Conservation (phyloP, 352 stramenopile genomes). For the Globisporangium acanthophoron region DNA sequence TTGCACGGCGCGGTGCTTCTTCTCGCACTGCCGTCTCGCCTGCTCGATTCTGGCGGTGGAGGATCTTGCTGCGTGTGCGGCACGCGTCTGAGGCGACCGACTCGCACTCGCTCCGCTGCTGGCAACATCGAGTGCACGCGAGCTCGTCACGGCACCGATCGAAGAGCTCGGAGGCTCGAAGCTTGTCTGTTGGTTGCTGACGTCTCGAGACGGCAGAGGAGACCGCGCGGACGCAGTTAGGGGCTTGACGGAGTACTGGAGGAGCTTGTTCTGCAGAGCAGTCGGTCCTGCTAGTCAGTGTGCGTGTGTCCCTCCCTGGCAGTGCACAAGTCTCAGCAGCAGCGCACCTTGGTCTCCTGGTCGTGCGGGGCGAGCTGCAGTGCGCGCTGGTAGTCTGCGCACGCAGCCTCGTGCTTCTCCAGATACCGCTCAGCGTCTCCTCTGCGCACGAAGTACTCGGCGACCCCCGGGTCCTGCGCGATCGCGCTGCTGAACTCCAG, state of each 20-base stretch:
- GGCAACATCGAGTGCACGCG: conserved; percentile 11
- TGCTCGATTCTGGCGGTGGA: conserved; percentile 18
- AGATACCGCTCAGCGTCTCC: conserved; percentile 72
- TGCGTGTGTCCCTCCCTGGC: not conserved
- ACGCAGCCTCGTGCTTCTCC: conserved; percentile 55
- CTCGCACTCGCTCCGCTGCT: not conserved
- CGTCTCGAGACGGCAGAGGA: not conserved
- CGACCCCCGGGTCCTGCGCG: conserved; percentile 39
- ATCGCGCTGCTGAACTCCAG: conserved; percentile 68
- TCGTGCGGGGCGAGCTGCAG: conserved; percentile 54
- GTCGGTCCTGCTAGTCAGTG: not conserved
- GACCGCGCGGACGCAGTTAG: not conserved
- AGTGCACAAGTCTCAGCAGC: conserved; percentile 1
- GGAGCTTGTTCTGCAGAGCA: conserved; percentile 40
- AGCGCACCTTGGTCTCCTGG: conserved; percentile 38
- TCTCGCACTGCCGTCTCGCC: conserved; percentile 38
- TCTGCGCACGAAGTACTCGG: conserved; percentile 62
- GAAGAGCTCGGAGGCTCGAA: not conserved
- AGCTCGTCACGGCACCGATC: not conserved
- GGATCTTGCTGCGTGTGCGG: not conserved
- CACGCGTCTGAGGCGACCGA: not conserved
- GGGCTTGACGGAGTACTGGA: conserved; percentile 38
- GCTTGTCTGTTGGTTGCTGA: conserved; percentile 17
- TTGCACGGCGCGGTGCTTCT: conserved; percentile 51
- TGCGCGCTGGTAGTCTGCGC: conserved; percentile 41